These are phyloP conservation scores for Vigna unguiculata DNA, from an alignment of 306 rosid species.

Conservation along the genomic window DNA sequence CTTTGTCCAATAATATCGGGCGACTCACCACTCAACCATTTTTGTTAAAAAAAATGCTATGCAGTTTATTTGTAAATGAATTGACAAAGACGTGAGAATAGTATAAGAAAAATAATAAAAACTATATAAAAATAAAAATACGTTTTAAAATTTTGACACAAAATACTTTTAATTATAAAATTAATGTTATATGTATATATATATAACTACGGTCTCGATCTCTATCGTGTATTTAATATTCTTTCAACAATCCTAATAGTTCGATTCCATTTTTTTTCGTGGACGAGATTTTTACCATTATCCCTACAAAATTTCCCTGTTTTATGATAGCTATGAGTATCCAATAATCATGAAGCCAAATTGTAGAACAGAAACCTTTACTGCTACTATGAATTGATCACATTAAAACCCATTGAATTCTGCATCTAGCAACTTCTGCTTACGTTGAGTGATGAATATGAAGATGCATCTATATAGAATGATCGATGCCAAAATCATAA, in stretches of 20 bases:
- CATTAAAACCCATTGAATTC: conserved; percentile 2
- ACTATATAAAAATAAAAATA: no score
- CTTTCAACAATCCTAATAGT: neutral
- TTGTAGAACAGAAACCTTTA: conserved; percentile 1
- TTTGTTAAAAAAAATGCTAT: neutral
- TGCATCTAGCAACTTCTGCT: conserved; percentile 25
- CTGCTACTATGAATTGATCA: neutral
- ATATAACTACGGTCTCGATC: no score
- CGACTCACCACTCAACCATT: no score
- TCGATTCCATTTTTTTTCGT: neutral
- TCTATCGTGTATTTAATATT: neutral
- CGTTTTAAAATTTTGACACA: no score
- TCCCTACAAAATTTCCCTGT: conserved; percentile 21
- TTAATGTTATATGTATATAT: no score
- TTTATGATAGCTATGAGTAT: conserved; percentile 16
- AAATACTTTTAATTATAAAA: no score
- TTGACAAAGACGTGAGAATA: neutral
- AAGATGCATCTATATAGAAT: conserved; percentile 17
- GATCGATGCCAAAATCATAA: conserved; percentile 33
- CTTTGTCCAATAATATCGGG: no score
- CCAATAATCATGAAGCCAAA: conserved; percentile 30
- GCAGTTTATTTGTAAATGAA: neutral
- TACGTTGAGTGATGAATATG: conserved; percentile 19
- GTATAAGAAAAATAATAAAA: no score
- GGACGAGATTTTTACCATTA: neutral